phyloP scores from a whole-genome alignment of 2,329 filamentous ascomycete species.

The Epichloe sibirici region DNA sequence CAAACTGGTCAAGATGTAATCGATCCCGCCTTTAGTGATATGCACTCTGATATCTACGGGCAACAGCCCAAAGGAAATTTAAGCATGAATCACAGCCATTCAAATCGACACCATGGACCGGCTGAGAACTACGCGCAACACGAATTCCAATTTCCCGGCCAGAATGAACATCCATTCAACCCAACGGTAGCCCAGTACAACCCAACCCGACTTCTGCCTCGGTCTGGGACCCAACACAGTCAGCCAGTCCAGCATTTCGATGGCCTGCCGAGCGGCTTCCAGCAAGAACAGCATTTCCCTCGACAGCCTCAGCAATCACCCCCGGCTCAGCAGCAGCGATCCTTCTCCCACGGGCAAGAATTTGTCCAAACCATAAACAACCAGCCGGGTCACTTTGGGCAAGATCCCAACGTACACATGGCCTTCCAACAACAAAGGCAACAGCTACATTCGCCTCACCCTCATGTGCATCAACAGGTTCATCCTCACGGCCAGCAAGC shows the following conservation, averaged over 20 bases:
- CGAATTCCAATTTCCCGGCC: conserved; percentile 21
- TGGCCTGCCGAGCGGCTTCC: conserved; percentile 15
- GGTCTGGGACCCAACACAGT: conserved; percentile 19
- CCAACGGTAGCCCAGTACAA: conserved; percentile 20
- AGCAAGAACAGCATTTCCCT: conserved; percentile 15
- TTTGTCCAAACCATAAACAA: conserved; percentile 5
- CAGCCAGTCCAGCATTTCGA: conserved; percentile 23
- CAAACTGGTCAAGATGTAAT: conserved; percentile 23
- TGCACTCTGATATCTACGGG: conserved; percentile 25
- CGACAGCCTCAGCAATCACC: conserved; percentile 19
- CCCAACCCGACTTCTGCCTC: conserved; percentile 22
- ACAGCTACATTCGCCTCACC: conserved; percentile 5
- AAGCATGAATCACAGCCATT: conserved; percentile 18
- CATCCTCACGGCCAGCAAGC: conserved; percentile 16
- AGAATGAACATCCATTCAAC: conserved; percentile 21
- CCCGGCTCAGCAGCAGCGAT: conserved; percentile 1
- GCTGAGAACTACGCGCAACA: conserved; percentile 21
- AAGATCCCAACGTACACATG: conserved; percentile 4
- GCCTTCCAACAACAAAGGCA: conserved; percentile 10
- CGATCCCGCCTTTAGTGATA: conserved; percentile 24
- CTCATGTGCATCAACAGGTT: conserved; percentile 12
- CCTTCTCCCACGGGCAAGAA: conserved; percentile 3
- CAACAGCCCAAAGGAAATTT: conserved; percentile 21
- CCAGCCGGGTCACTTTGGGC: conserved; percentile 4
- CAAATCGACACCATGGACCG: conserved; percentile 13